These are phyloP conservation scores for Nicotiana paniculata DNA, from an alignment of 257 asterid genomes.

Conservation along the genomic window DNA sequence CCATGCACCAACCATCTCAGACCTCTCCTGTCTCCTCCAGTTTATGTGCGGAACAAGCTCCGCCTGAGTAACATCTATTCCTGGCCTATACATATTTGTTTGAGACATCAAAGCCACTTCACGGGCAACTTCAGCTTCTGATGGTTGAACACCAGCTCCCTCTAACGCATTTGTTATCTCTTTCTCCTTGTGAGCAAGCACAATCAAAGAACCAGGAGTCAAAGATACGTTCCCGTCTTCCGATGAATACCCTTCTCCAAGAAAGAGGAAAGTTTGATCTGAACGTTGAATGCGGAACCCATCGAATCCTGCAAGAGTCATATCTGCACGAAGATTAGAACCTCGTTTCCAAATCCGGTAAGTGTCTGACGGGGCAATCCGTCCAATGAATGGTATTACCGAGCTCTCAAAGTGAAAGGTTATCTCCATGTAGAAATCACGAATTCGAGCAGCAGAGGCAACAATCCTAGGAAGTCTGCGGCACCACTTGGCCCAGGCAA, in stretches of 20 bases:
- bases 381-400: constrained; percentile 90
- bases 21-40: constrained; percentile 97
- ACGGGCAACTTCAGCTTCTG: constrained; percentile 95
- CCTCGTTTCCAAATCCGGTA: constrained; percentile 97
- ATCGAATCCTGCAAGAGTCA: constrained; percentile 99
- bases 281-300: constrained; percentile 96
- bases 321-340: constrained; percentile 96
- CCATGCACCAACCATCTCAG: constrained; percentile 95
- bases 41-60: constrained; percentile 88
- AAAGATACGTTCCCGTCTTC: constrained; percentile 59
- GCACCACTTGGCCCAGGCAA: constrained; percentile 99
- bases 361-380: constrained; percentile 98
- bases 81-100: constrained; percentile 98
- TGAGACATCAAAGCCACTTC: constrained; percentile 99
- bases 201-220: constrained; percentile 91
- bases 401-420: constrained; percentile 97
- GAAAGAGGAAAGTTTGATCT: constrained; percentile 93
- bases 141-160: constrained; percentile 92
- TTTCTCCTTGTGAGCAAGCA: constrained; percentile 90
- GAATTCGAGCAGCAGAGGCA: constrained; percentile 79
- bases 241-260: constrained; percentile 81
- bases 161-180: constrained; percentile 94
- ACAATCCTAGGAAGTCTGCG: constrained; percentile 98
- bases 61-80: constrained; percentile 97
- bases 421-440: constrained; percentile 98